Evolutionary conservation across 495 filamentous ascomycete species (phyloP).

Genomic region (Diplogelasinospora grovesii): DNA sequence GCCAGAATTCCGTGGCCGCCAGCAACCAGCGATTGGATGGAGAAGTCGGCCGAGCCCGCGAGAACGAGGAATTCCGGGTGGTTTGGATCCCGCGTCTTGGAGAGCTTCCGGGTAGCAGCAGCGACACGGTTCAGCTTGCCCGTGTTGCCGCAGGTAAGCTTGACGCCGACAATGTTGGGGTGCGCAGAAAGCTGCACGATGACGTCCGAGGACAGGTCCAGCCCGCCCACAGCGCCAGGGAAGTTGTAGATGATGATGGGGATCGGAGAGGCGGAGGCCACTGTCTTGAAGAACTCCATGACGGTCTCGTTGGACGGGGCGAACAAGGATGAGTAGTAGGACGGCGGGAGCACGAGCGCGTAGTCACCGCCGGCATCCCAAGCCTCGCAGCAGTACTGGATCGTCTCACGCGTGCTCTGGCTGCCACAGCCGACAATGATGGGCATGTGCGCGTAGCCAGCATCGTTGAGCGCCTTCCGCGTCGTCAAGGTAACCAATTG

Average conservation of each 20-base stretch:
- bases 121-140: constrained; percentile 82
- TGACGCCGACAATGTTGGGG: constrained; percentile 83
- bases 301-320: constrained; percentile 57
- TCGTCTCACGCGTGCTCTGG: constrained; percentile 80
- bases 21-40: constrained; percentile 73
- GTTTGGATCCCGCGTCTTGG: constrained; percentile 60
- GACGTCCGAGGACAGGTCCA: constrained; percentile 77
- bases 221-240: constrained; percentile 70
- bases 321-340: constrained; percentile 70
- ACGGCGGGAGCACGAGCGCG: constrained; percentile 78
- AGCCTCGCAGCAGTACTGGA: constrained; percentile 72
- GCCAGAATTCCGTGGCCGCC: constrained; percentile 83
- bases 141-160: constrained; percentile 91
- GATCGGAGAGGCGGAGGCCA: constrained; percentile 75
- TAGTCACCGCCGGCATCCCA: constrained; percentile 77
- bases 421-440: constrained; percentile 83
- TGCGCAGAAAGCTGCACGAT: constrained; percentile 69
- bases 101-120: constrained; percentile 65
- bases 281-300: constrained; percentile 65
- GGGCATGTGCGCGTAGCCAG: constrained; percentile 66
- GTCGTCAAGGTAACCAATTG: constrained; percentile 70
- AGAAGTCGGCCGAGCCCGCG: constrained; percentile 88
- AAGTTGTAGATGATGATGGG: constrained; percentile 94
- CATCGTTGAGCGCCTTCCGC: constrained; percentile 64
- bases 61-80: constrained; percentile 63